phyloP scores from a whole-genome alignment of 1,284 basidiomycete species.

The Acaromyces ingoldii region DNA sequence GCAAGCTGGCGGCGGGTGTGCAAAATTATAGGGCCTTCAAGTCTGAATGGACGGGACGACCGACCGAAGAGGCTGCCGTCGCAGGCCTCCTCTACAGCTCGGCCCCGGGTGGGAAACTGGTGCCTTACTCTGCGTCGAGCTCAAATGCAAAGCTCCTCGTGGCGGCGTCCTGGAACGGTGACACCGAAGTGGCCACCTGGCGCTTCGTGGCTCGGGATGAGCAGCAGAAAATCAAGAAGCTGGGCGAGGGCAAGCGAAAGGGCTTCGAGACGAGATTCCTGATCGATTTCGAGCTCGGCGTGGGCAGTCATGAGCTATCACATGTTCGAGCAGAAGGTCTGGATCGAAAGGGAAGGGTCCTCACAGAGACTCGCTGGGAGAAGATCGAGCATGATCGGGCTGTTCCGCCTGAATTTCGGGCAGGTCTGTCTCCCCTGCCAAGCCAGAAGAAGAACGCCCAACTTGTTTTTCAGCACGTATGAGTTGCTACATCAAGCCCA shows the following conservation, averaged over 20 bases:
- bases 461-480: too few species aligned
- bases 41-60: neutral
- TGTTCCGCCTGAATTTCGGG: too few species aligned
- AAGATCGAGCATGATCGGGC: too few species aligned
- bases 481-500: too few species aligned
- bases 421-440: too few species aligned
- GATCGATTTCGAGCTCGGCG: neutral
- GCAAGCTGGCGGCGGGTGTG: neutral
- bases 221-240: neutral
- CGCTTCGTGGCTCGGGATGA: neutral
- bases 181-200: neutral
- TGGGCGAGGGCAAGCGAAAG: neutral
- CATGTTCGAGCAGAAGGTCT: neutral
- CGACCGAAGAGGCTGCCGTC: neutral
- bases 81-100: neutral
- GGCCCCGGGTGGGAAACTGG: neutral
- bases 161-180: neutral
- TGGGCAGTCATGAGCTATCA: neutral
- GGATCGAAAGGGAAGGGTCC: neutral
- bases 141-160: neutral
- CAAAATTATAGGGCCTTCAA: neutral
- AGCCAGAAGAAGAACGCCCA: too few species aligned
- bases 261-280: neutral
- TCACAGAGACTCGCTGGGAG: neutral
- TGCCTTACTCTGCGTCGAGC: neutral